These are phyloP conservation scores for Alloteropsis angusta DNA, from an alignment of 202 grass and related monocot genomes.

Conservation along the genomic window DNA sequence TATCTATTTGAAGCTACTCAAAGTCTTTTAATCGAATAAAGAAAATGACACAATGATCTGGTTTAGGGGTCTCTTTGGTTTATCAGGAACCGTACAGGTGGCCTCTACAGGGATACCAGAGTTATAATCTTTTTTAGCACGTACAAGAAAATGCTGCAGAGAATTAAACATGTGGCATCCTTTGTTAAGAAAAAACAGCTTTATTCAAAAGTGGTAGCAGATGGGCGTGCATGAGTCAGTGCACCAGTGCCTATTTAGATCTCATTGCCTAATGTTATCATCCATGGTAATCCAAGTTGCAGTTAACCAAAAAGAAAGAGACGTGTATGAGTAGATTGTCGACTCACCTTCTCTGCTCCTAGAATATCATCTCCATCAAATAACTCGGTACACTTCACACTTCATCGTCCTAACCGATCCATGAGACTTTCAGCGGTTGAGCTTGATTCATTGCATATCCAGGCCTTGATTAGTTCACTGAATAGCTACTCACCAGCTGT, in stretches of 20 bases:
- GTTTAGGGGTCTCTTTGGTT: too few relatives aligned
- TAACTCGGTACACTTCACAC: background rate
- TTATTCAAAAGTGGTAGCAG: too few relatives aligned
- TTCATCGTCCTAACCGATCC: background rate
- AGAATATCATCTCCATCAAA: background rate
- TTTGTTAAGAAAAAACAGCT: too few relatives aligned
- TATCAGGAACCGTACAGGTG: too few relatives aligned
- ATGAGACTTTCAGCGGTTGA: too few relatives aligned
- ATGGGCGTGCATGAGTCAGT: background rate
- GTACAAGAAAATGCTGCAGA: too few relatives aligned
- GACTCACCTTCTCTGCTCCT: background rate
- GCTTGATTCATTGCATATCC: too few relatives aligned
- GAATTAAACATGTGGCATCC: background rate
- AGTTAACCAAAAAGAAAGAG: background rate
- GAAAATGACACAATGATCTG: too few relatives aligned
- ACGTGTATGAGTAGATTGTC: background rate
- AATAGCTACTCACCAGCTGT: background rate
- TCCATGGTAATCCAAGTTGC: background rate
- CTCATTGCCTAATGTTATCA: background rate
- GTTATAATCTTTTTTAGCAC: too few relatives aligned
- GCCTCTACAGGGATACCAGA: too few relatives aligned
- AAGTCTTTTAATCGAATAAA: too few relatives aligned
- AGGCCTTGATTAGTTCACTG: background rate
- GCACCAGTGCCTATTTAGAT: background rate
- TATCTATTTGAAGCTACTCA: too few relatives aligned